Percentiles rank a stretch among this genome's conserved stretches.
These are phyloP conservation scores for Chrysanthemum seticuspe DNA, from an alignment of 129 eudicot genomes.

Conservation along the genomic window DNA sequence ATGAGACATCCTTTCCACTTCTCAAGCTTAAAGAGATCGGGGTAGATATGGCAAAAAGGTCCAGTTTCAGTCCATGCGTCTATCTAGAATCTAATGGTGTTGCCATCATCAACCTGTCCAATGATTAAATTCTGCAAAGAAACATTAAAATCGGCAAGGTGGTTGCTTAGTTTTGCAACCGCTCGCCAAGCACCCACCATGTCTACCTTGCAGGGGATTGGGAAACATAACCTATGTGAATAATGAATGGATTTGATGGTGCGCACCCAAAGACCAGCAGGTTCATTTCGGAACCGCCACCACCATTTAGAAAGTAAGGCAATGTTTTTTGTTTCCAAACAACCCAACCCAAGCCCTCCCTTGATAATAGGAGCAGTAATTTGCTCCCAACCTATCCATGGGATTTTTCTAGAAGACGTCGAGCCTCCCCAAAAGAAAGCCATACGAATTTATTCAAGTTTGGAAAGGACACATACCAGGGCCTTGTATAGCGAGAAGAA, in stretches of 20 bases:
- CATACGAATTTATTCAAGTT: background rate
- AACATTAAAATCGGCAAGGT: background rate
- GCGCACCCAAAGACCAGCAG: background rate
- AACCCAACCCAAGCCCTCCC: background rate
- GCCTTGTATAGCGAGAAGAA: background rate
- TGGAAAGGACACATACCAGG: background rate
- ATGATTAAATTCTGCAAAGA: background rate
- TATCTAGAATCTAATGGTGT: background rate
- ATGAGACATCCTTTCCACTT: no score
- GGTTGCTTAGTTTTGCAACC: background rate
- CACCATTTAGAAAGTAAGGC: background rate
- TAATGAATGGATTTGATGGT: background rate
- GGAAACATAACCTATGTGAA: background rate
- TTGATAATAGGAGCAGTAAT: background rate
- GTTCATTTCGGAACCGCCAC: background rate
- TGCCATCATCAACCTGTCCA: background rate
- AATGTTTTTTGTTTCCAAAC: background rate
- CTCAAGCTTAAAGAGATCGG: background rate
- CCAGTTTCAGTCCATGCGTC: background rate
- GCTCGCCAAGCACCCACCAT: background rate
- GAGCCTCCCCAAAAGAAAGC: background rate
- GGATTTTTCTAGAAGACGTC: background rate
- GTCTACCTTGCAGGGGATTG: background rate
- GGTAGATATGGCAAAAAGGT: background rate
- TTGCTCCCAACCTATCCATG: background rate